phyloP scores from a whole-genome alignment of 768 basidiomycete species.

The Phlebiopsis flavidoalba region DNA sequence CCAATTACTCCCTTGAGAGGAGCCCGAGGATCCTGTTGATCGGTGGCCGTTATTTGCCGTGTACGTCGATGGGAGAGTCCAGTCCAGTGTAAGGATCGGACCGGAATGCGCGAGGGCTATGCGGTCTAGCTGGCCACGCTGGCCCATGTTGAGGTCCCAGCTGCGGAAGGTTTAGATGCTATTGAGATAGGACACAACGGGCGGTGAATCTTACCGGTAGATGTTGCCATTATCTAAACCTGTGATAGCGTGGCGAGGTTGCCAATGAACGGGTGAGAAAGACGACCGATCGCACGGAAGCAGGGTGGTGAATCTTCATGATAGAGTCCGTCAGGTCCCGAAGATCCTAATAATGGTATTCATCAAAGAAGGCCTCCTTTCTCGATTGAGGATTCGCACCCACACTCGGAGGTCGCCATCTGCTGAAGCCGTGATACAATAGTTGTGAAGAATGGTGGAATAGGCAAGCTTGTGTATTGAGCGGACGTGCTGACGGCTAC shows the following conservation, averaged over 20 bases:
- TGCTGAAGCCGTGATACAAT: constrained; percentile 75
- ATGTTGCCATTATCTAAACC: constrained; percentile 34
- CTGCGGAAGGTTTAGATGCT: constrained; percentile 27
- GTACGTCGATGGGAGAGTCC: constrained; percentile 40
- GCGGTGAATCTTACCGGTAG: constrained; percentile 40
- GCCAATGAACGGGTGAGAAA: constrained; percentile 64
- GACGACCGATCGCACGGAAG: constrained; percentile 60
- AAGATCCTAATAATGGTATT: constrained; percentile 44
- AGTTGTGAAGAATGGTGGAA: constrained; percentile 62
- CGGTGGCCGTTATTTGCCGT: constrained; percentile 12
- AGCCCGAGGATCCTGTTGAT: not conserved
- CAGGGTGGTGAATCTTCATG: constrained; percentile 66
- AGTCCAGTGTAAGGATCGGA: constrained; percentile 69
- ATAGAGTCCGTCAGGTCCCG: constrained; percentile 64
- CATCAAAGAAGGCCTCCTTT: not conserved
- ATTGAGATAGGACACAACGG: not conserved
- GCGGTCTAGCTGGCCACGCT: constrained; percentile 66
- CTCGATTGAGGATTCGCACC: constrained; percentile 38
- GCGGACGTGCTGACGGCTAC: constrained; percentile 63
- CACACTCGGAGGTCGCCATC: constrained; percentile 79
- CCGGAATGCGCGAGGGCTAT: constrained; percentile 70
- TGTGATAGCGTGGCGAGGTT: constrained; percentile 60
- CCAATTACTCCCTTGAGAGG: constrained; percentile 15
- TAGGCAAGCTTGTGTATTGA: constrained; percentile 68
- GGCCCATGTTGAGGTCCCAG: constrained; percentile 79